These are phyloP conservation scores for Phragmites australis DNA, from an alignment of 176 grass and related monocot species.

Conservation along the genomic window DNA sequence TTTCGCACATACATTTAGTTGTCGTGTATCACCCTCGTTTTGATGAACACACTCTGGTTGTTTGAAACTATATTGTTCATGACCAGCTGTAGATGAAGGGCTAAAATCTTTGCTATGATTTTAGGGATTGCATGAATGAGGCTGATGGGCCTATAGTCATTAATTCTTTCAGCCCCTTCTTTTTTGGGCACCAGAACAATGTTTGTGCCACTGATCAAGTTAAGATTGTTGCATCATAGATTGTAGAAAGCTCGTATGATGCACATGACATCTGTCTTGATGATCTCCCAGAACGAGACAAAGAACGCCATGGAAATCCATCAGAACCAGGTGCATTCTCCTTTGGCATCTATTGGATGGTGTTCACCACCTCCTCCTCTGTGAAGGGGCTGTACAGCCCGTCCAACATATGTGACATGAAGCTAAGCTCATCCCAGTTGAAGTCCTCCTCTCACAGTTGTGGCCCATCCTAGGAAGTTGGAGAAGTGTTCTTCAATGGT, in stretches of 20 bases:
- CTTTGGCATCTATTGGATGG: not conserved
- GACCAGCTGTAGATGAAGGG: fast-evolving
- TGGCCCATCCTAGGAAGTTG: not conserved
- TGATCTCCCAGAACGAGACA: not conserved
- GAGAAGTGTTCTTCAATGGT: not conserved
- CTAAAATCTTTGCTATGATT: not conserved
- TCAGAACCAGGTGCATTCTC: not conserved
- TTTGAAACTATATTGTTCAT: not conserved
- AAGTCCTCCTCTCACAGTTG: not conserved
- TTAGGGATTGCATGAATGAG: not conserved
- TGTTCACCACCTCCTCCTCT: not conserved
- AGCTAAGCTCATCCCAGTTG: not conserved
- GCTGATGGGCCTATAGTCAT: not conserved
- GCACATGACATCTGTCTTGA: not conserved
- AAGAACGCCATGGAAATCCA: not conserved
- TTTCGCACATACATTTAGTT: not conserved
- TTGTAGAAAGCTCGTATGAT: not conserved
- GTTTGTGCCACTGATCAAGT: not conserved
- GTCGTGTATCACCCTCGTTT: not conserved
- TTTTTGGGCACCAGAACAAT: not conserved
- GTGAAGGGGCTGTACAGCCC: not conserved
- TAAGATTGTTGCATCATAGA: not conserved
- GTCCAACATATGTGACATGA: not conserved
- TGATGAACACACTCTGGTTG: not conserved
- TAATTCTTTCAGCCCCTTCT: not conserved